These are phyloP conservation scores for Neofusicoccum kwambonambiense DNA, from an alignment of 2,329 filamentous ascomycete species.

Conservation along the genomic window DNA sequence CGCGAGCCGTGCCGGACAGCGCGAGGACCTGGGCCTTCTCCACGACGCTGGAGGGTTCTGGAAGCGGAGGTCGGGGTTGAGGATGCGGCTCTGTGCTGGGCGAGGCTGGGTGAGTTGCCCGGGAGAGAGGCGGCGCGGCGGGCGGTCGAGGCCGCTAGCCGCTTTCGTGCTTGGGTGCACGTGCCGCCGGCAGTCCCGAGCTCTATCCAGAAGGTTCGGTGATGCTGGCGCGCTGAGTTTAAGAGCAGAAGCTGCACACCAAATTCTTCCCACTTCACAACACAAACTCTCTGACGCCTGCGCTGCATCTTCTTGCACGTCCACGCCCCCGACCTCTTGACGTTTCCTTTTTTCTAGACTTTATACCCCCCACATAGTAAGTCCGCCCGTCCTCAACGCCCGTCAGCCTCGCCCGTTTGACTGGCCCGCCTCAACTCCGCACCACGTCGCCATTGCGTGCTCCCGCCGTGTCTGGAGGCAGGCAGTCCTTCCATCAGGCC, in stretches of 20 bases:
- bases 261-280: slow-evolving; percentile 10
- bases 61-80: background rate
- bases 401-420: background rate
- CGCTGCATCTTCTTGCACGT: background rate
- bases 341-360: slow-evolving; percentile 15
- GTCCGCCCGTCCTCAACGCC: background rate
- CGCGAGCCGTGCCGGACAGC: background rate
- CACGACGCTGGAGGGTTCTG: slow-evolving; percentile 12
- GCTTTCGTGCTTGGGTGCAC: slow-evolving; percentile 4
- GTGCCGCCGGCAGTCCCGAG: background rate
- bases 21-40: background rate
- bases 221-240: slow-evolving; percentile 17
- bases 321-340: background rate
- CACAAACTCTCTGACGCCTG: background rate
- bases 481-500: background rate
- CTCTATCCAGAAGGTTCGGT: slow-evolving; percentile 20
- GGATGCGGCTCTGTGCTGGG: background rate
- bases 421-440: background rate
- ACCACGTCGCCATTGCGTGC: background rate
- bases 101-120: background rate
- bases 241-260: slow-evolving; percentile 17
- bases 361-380: slow-evolving; percentile 18
- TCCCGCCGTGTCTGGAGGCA: background rate
- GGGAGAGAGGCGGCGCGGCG: slow-evolving; percentile 8
- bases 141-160: slow-evolving; percentile 9